A percentile compares a stretch with the other conserved stretches of the same genome.
Conservation (phyloP, 2,329 filamentous ascomycete species). For the Clonostachys byssicola region DNA sequence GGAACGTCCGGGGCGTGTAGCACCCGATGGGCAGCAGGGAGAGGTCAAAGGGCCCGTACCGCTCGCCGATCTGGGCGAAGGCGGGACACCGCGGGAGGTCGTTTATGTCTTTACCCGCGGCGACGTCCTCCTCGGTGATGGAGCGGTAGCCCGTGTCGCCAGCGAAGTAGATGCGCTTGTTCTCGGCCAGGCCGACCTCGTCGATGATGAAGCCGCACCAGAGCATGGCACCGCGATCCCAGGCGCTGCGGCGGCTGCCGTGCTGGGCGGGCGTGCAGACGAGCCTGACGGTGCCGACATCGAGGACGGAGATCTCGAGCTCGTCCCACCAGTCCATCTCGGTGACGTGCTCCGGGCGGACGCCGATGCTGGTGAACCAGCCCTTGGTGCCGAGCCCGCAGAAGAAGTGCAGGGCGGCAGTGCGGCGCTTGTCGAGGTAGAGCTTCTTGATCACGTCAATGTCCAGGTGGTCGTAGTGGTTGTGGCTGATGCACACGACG, state of each 20-base stretch:
- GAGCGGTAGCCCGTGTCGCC: slow-evolving; percentile 79
- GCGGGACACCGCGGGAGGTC: slow-evolving; percentile 68
- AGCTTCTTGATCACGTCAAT: slow-evolving; percentile 60
- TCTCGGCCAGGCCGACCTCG: slow-evolving; percentile 38
- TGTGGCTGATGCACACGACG: slow-evolving; percentile 72
- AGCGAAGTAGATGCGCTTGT: slow-evolving; percentile 71
- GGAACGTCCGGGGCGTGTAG: slow-evolving; percentile 65
- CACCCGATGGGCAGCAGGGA: slow-evolving; percentile 85
- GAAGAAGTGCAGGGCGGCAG: slow-evolving; percentile 73
- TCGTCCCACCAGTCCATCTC: slow-evolving; percentile 91
- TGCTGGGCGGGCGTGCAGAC: slow-evolving; percentile 79
- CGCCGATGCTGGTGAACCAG: slow-evolving; percentile 67
- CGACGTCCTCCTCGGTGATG: slow-evolving; percentile 44
- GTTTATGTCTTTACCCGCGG: slow-evolving; percentile 46
- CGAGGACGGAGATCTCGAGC: slow-evolving; percentile 54
- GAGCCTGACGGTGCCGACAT: not conserved
- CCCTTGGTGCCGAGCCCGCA: slow-evolving; percentile 71
- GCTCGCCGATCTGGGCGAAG: slow-evolving; percentile 71
- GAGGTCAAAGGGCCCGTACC: slow-evolving; percentile 76
- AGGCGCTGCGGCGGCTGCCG: slow-evolving; percentile 57
- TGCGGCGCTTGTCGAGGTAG: slow-evolving; percentile 26
- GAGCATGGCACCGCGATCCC: slow-evolving; percentile 66
- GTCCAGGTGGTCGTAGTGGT: slow-evolving; percentile 86
- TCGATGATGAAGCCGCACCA: slow-evolving; percentile 81
- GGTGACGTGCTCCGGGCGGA: slow-evolving; percentile 58